Evolutionary conservation across 2,329 filamentous ascomycete genomes (phyloP).

Genomic region (Pseudogymnoascus sp.): DNA sequence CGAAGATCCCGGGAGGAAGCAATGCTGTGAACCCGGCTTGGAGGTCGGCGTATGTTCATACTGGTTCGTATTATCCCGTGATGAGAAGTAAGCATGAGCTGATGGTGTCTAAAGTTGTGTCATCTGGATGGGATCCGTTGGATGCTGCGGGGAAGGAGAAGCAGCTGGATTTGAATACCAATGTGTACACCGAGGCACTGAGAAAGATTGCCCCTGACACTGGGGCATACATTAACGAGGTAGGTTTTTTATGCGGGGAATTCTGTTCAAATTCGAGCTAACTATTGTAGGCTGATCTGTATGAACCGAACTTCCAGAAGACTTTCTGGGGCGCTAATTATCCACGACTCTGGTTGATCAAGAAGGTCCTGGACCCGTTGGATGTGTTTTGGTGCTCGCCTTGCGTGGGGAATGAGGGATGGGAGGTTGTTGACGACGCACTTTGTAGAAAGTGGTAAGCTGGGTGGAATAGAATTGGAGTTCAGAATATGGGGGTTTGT

Average conservation of each 20-base stretch:
- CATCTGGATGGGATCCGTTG: slow-evolving; percentile 16
- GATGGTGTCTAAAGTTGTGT: slow-evolving; percentile 12
- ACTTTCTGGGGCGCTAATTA: slow-evolving; percentile 34
- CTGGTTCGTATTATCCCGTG: slow-evolving; percentile 29
- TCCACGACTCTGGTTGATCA: slow-evolving; percentile 36
- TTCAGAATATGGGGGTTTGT: neutral
- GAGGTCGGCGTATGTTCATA: slow-evolving; percentile 38
- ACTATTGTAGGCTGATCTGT: slow-evolving; percentile 40
- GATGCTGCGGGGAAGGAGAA: slow-evolving; percentile 11
- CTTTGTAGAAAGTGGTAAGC: slow-evolving; percentile 12
- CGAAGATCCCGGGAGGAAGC: slow-evolving; percentile 37
- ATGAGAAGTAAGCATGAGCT: neutral
- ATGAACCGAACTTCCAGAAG: slow-evolving; percentile 33
- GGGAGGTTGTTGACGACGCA: slow-evolving; percentile 21
- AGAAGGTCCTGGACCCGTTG: slow-evolving; percentile 38
- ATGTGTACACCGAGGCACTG: slow-evolving; percentile 16
- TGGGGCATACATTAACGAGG: slow-evolving; percentile 25
- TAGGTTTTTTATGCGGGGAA: slow-evolving; percentile 26
- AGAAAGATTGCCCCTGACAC: slow-evolving; percentile 22
- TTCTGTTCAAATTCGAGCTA: slow-evolving; percentile 29
- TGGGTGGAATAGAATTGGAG: neutral
- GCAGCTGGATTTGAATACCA: slow-evolving; percentile 15
- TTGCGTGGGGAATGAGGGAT: slow-evolving; percentile 40
- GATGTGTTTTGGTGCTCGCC: slow-evolving; percentile 43
- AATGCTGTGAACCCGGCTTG: slow-evolving; percentile 45